Base-by-base conservation (phyloP, 2,329 filamentous ascomycete species). In the Aureobasidium sp. region DNA sequence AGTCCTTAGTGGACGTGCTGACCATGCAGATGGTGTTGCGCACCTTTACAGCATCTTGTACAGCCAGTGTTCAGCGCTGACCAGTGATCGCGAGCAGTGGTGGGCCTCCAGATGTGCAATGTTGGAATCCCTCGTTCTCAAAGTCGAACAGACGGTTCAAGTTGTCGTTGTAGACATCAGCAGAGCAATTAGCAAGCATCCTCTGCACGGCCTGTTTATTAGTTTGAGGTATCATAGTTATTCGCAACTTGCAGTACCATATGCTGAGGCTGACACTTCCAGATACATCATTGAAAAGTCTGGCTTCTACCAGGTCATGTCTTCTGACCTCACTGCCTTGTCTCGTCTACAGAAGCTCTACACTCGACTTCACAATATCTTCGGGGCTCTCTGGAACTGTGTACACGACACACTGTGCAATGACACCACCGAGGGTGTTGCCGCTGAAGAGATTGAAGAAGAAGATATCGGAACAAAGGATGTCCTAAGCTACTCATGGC, bases 401-500 rank as follows among this genome's bases (percentile, higher is more conserved):
- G 90, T 97, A 5, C 84, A 84, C 67, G 82, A 86, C 58, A 84
- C 95, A 4, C 82, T 99, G 0, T 99, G 94, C 70, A 88, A 96
- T 65, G 94, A 97, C 74, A 96, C 94, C 0, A 94, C 95, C 0
- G 94, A 99, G 75, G 93, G 93, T 0, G 87, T 94, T 72, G 78
- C 90, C 3, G 88, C 87, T 0, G 86, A 92, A 57, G 89, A 93
- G 29, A 73, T 90, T n/a, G 84, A 89, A 59, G 87, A 89, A 42
- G 87, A 88, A 37, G 88, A 87, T 0, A 80, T 91, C 2, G 87
- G 89, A 57, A 91, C 91, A 0, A 97, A 97, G 71, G 91, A 95
- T 68, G 82, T 96, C 20, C 76, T 99, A 51, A 97, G 93, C 66
- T 99, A 94, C 73, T 96, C 91, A 65, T 99, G 96, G 82, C 85